These are phyloP conservation scores for Stephanocyclus meneghinianus DNA, from an alignment of 352 stramenopile species.

Conservation along the genomic window DNA sequence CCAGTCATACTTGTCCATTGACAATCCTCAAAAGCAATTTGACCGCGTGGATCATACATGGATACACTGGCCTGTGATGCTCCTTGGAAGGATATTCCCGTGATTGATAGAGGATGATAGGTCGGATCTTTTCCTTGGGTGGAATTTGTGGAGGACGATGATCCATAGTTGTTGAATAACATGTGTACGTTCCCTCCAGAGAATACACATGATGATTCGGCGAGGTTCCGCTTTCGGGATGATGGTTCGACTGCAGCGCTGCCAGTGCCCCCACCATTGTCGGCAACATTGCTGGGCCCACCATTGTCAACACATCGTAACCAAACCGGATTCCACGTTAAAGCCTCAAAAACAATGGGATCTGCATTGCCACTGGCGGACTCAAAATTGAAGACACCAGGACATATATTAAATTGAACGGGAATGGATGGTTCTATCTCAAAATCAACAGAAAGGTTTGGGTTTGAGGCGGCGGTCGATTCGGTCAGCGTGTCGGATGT, in stretches of 20 bases:
- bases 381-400: slow-evolving; percentile 2
- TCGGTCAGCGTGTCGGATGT: too few species aligned
- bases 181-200: not conserved
- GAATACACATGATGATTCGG: not conserved
- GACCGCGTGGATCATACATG: slow-evolving; percentile 10
- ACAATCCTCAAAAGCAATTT: slow-evolving; percentile 13
- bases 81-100: slow-evolving; percentile 9
- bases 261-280: not conserved
- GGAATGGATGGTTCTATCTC: slow-evolving; percentile 16
- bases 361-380: not conserved
- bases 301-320: slow-evolving; percentile 5
- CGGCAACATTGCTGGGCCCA: not conserved
- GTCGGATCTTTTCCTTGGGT: too few species aligned
- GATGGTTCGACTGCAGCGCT: too few species aligned
- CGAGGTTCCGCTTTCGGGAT: too few species aligned
- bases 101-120: slow-evolving; percentile 1
- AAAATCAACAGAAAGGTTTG: slow-evolving; percentile 2
- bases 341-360: slow-evolving; percentile 2
- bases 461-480: not conserved
- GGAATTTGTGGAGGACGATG: too few species aligned
- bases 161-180: not conserved
- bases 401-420: slow-evolving; percentile 10
- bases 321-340: slow-evolving; percentile 7
- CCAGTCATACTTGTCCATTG: not conserved
- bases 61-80: not conserved